These are phyloP conservation scores for Hypoxylon sp. DNA, from an alignment of 2,329 filamentous ascomycete genomes.

Conservation along the genomic window DNA sequence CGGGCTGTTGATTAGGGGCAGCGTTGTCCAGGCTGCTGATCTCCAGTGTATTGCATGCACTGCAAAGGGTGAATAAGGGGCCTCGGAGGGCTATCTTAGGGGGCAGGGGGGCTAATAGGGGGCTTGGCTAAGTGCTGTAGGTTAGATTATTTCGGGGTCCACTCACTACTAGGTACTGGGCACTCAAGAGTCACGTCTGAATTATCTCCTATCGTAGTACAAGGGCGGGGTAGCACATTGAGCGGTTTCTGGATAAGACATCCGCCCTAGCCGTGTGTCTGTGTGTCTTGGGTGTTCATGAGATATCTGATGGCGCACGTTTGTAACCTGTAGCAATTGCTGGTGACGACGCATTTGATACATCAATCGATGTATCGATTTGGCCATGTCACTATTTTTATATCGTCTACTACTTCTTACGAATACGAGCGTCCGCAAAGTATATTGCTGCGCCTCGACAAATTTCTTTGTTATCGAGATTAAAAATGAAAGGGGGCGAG, in stretches of 20 bases:
- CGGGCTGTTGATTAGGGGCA: neutral
- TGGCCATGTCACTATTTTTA: neutral
- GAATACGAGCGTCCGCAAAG: conserved; percentile 22
- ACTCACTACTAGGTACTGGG: too few relatives aligned
- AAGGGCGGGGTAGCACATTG: conserved; percentile 40
- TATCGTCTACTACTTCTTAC: neutral
- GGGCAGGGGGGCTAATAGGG: conserved; percentile 1
- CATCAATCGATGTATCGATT: neutral
- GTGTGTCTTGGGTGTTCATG: too few relatives aligned
- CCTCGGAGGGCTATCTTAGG: neutral
- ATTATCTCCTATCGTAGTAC: neutral
- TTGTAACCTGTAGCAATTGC: too few relatives aligned
- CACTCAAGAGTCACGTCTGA: too few relatives aligned
- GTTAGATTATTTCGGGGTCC: neutral
- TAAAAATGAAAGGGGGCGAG: neutral
- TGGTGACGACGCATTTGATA: neutral
- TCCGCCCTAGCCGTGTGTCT: conserved; percentile 8
- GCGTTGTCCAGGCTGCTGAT: neutral
- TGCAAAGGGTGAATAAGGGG: neutral
- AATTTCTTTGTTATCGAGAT: conserved; percentile 12
- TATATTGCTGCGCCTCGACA: conserved; percentile 11
- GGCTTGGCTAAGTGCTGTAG: neutral
- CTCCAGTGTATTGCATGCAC: conserved; percentile 7
- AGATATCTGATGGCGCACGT: too few relatives aligned
- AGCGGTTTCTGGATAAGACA: conserved; percentile 34